These are phyloP conservation scores for Furcasterigmium sp. DNA, from an alignment of 2,329 filamentous ascomycete species.

Conservation along the genomic window DNA sequence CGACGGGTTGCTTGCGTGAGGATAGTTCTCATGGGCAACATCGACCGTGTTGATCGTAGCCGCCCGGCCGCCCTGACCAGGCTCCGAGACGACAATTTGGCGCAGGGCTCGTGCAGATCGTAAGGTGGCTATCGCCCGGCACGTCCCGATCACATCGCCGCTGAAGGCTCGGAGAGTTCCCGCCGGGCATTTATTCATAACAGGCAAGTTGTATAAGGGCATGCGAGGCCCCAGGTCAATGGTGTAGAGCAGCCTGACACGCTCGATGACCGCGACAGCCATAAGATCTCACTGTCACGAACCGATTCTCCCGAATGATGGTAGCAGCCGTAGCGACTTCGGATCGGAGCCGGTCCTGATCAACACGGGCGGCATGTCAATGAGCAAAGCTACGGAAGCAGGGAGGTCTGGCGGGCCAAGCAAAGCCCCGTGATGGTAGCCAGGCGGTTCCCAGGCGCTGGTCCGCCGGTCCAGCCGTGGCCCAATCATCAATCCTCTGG, in stretches of 20 bases:
- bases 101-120: neutral
- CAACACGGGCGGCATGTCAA: neutral
- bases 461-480: neutral
- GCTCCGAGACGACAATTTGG: constrained; percentile 1
- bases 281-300: no score
- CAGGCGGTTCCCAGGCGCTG: neutral
- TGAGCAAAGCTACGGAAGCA: neutral
- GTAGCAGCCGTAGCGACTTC: no score
- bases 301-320: no score
- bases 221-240: no score
- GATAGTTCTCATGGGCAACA: no score
- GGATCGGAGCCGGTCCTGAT: neutral
- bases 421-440: neutral
- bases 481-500: neutral
- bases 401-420: neutral
- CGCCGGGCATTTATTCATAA: no score
- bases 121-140: constrained; percentile 1
- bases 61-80: neutral
- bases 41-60: no score
- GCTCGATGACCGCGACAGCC: no score
- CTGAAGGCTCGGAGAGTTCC: no score
- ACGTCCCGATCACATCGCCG: neutral
- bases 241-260: no score
- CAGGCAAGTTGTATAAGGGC: neutral
- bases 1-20: no score